These are phyloP conservation scores for Anthracocystis walkeri DNA, from an alignment of 1,284 basidiomycete species.

Conservation along the genomic window DNA sequence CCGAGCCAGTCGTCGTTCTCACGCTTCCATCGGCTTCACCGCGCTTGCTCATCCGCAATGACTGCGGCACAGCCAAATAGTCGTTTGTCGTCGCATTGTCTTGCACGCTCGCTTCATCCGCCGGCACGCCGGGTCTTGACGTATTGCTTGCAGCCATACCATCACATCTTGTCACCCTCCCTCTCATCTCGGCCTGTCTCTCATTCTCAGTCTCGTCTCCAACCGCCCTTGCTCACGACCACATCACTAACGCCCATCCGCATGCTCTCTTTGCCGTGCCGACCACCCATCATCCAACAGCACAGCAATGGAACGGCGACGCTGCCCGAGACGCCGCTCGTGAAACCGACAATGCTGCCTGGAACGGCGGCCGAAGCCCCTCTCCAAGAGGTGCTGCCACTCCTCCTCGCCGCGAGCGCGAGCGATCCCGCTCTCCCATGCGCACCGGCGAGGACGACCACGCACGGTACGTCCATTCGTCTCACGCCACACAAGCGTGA, in stretches of 20 bases:
- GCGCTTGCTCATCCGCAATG: background rate
- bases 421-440: slow-evolving; percentile 46
- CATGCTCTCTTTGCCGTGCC: slow-evolving; percentile 32
- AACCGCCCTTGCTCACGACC: slow-evolving; percentile 15
- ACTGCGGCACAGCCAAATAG: background rate
- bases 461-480: slow-evolving; percentile 41
- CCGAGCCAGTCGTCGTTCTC: background rate
- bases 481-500: too few relatives aligned
- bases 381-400: slow-evolving; percentile 51
- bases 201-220: slow-evolving; percentile 2
- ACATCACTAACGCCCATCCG: slow-evolving; percentile 31
- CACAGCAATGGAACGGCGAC: slow-evolving; percentile 57
- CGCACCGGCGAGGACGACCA: slow-evolving; percentile 43
- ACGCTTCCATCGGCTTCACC: background rate
- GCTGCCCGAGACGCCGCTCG: slow-evolving; percentile 56
- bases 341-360: slow-evolving; percentile 49
- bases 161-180: background rate
- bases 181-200: slow-evolving; percentile 2
- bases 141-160: background rate
- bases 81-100: background rate
- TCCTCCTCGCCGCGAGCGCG: slow-evolving; percentile 56
- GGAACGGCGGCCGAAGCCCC: slow-evolving; percentile 49
- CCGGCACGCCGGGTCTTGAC: too few relatives aligned
- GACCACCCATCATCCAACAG: slow-evolving; percentile 25
- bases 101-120: too few relatives aligned